These are phyloP conservation scores for Exserohilum turcica DNA, from an alignment of 2,329 filamentous ascomycete species.

Conservation along the genomic window DNA sequence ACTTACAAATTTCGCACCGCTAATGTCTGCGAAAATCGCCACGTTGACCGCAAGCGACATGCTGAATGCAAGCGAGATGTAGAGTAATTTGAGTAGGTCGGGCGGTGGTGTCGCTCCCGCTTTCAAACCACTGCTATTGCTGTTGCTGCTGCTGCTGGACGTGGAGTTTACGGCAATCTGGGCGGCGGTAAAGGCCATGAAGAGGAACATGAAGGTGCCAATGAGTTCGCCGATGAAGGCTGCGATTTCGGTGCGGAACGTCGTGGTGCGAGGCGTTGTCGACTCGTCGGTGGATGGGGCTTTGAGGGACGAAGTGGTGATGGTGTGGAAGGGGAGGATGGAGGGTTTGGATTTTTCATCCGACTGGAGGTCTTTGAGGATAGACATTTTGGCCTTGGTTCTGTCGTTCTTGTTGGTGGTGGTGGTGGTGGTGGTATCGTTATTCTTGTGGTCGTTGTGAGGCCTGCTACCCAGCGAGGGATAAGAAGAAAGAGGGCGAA, in stretches of 20 bases:
- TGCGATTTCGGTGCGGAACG: conserved; percentile 27
- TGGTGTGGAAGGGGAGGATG: conserved; percentile 21
- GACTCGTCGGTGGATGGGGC: no score
- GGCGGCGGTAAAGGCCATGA: conserved; percentile 39
- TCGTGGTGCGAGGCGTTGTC: background rate
- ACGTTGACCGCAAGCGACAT: conserved; percentile 45
- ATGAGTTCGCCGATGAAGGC: conserved; percentile 51
- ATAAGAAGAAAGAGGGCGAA: no score
- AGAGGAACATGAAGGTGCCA: conserved; percentile 55
- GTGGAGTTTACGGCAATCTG: conserved; percentile 57
- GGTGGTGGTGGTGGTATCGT: no score
- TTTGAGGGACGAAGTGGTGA: conserved; percentile 11
- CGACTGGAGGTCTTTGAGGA: no score
- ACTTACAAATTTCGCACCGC: conserved; percentile 42
- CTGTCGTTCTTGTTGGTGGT: no score
- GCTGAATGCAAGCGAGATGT: conserved; percentile 43
- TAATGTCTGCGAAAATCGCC: conserved; percentile 45
- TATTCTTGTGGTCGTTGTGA: no score
- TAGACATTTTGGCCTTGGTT: no score
- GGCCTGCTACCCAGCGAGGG: no score
- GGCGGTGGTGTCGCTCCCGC: conserved; percentile 11
- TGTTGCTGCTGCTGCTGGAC: conserved; percentile 36
- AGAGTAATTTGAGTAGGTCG: conserved; percentile 41
- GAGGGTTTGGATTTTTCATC: conserved; percentile 8
- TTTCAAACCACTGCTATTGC: no score